Base-by-base conservation (phyloP, 148 eudicot species). In the Spergularia bocconei region DNA sequence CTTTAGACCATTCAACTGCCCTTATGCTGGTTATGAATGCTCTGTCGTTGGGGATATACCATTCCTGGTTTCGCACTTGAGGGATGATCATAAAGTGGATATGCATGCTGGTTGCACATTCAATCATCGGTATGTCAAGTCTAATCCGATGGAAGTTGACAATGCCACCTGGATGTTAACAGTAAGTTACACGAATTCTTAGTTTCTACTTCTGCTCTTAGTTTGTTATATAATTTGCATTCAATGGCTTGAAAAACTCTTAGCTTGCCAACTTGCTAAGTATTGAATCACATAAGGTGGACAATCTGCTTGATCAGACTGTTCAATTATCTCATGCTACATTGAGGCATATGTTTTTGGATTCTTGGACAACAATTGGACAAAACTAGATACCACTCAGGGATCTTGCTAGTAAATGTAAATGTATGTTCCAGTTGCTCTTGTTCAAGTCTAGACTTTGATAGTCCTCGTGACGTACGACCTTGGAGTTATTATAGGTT, bases 161-260 rank as follows among this genome's bases (percentile, higher is more conserved):
- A 82, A 82, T 41, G 84, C 84, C 44, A 82, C 84, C 25, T 82
- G 81, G 84, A 82, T 82, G 81, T 62, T 82, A 67, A 82, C 84
- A 15, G 84, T 82, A 82, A 78, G 75, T 78, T 36, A 1, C 72
- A 29, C 8, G 13, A 14, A 16, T 41, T 11, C 48, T 36, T 75
- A 17, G 62, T 23, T 47, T 44, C 33, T 4, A 11, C 8, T 36
- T 44, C 33, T 4, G 6, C 8, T 36, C 1, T 14, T 48, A 9
- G 38, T 12, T 52, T 39, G 38, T 75, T 44, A 13, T 41, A 10
- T 48, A 48, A 14, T 14, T 65, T 63, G 76, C 47, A 64, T 55
- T 62, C 12, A 21, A 4, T 20, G 41, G 41, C n/a, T 11, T 38
- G 58, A 23, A 15, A 41, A 14, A 13, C 39, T 2, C 63, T n/a